phyloP scores from a whole-genome alignment of 176 grass and related monocot species.

The Dactylis glomerata region DNA sequence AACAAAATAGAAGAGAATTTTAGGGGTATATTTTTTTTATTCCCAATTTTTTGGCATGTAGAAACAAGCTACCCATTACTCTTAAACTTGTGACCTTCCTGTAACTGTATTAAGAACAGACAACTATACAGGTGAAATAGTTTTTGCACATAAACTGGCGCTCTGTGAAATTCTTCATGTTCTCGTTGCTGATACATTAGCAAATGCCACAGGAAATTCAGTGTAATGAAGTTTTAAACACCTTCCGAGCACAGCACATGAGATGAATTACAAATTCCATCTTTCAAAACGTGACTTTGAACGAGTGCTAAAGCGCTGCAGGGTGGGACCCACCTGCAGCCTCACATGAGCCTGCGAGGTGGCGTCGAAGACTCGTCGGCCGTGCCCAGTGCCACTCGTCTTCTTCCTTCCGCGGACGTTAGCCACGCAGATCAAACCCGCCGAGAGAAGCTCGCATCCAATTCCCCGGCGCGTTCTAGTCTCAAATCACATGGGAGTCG shows the following conservation, averaged over 20 bases:
- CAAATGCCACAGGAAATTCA: neutral
- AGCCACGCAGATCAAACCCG: neutral
- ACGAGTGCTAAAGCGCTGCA: neutral
- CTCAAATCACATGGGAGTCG: neutral
- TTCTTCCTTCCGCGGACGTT: constrained; percentile 10
- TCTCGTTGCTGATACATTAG: neutral
- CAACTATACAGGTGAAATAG: neutral
- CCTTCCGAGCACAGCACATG: neutral
- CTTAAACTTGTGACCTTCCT: neutral
- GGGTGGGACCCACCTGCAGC: neutral
- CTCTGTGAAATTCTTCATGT: neutral
- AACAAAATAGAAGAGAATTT: neutral
- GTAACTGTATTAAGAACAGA: neutral
- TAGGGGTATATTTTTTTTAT: neutral
- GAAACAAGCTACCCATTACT: neutral
- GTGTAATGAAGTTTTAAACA: neutral
- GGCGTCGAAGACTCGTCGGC: neutral
- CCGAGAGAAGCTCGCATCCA: neutral
- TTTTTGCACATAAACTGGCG: neutral
- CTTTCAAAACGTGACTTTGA: neutral
- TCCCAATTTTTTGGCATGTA: neutral
- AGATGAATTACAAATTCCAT: neutral
- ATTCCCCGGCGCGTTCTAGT: neutral
- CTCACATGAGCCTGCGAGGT: neutral
- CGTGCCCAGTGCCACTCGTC: constrained; percentile 10